Conservation (phyloP, 176 grass and related monocot genomes). For the Eleusine indica region DNA sequence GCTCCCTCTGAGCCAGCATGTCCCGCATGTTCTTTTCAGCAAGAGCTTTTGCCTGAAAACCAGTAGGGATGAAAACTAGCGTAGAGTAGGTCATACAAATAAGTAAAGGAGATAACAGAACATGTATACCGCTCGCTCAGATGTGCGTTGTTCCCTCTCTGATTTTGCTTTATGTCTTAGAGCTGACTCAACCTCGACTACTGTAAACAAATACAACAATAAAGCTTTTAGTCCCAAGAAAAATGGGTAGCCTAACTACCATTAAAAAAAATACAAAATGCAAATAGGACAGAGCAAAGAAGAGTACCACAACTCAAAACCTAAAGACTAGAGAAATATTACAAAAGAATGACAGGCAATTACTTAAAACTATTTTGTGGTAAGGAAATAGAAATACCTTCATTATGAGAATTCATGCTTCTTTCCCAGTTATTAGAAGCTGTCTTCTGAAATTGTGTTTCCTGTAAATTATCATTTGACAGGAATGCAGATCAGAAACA, state of each 20-base stretch:
- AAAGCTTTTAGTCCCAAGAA: neutral
- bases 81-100: slow-evolving; percentile 15
- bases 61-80: slow-evolving; percentile 33
- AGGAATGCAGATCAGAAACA: slow-evolving; percentile 31
- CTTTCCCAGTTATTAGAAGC: slow-evolving; percentile 42
- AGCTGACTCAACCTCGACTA: slow-evolving; percentile 73
- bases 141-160: slow-evolving; percentile 84
- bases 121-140: slow-evolving; percentile 80
- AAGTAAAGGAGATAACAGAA: slow-evolving; percentile 39
- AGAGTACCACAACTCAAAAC: slow-evolving; percentile 8
- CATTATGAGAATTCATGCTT: slow-evolving; percentile 47
- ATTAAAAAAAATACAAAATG: slow-evolving; percentile 36
- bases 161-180: slow-evolving; percentile 86
- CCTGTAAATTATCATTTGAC: slow-evolving; percentile 56
- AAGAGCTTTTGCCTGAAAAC: slow-evolving; percentile 90
- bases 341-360: slow-evolving; percentile 2
- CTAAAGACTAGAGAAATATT: slow-evolving; percentile 14
- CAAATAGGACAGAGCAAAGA: slow-evolving; percentile 13
- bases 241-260: slow-evolving; percentile 24
- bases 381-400: slow-evolving; percentile 49
- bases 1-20: slow-evolving; percentile 91
- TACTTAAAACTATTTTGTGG: slow-evolving; percentile 12
- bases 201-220: slow-evolving; percentile 29
- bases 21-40: slow-evolving; percentile 93
- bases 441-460: slow-evolving; percentile 59